Evolutionary conservation across 2,329 filamentous ascomycete genomes (phyloP).

Genomic region (Aspergillus novoparasiticus): DNA sequence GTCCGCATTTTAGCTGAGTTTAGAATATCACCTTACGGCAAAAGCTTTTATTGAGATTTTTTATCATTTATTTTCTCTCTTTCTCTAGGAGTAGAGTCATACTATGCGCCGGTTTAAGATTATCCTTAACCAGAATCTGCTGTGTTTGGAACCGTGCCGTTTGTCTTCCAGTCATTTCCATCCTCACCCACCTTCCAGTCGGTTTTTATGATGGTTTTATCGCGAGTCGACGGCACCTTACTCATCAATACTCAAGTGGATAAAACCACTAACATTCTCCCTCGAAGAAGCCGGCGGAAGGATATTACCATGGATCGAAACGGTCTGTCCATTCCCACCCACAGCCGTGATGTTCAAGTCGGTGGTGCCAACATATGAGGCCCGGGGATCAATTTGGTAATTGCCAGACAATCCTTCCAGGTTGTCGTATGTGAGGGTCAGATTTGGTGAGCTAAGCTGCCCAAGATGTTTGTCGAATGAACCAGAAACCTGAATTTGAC

Average conservation of each 20-base stretch:
- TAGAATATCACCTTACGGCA: too few species aligned
- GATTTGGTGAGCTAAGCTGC: fast-evolving
- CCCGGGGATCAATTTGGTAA: too few species aligned
- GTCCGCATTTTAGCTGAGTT: too few species aligned
- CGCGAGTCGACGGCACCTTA: neutral
- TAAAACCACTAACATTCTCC: too few species aligned
- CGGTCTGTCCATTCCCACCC: fast-evolving
- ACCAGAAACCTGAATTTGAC: too few species aligned
- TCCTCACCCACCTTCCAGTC: neutral
- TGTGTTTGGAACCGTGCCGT: neutral
- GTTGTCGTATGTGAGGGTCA: too few species aligned
- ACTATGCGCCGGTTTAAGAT: neutral
- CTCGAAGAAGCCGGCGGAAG: too few species aligned
- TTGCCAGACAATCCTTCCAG: too few species aligned
- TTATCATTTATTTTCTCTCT: neutral
- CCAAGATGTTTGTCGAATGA: too few species aligned
- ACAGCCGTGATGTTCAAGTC: too few species aligned
- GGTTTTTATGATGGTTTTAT: neutral
- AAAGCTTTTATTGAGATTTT: too few species aligned
- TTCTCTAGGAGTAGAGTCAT: neutral
- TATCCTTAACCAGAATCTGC: neutral
- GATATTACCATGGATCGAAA: neutral
- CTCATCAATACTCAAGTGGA: fast-evolving
- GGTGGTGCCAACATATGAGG: too few species aligned
- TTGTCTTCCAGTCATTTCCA: neutral